Conservation (phyloP, 2,329 filamentous ascomycete species). For the Fusarium armeniacum region DNA sequence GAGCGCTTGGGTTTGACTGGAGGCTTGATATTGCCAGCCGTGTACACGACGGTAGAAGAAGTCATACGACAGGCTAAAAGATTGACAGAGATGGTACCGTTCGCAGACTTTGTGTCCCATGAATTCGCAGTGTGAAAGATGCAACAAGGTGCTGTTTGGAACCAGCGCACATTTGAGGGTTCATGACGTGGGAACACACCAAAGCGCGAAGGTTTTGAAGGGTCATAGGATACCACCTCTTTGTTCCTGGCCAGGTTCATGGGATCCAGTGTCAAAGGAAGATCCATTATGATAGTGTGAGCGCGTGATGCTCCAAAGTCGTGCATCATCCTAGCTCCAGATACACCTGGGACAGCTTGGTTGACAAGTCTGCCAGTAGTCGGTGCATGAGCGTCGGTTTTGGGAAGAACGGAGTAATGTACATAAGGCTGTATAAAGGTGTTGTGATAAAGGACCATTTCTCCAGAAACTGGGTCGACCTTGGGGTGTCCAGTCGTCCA, state of each 20-base stretch:
- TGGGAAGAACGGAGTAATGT: slow-evolving; percentile 68
- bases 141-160: slow-evolving; percentile 75
- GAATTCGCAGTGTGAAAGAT: slow-evolving; percentile 81
- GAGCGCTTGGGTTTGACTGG: slow-evolving; percentile 7
- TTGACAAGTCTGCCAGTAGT: slow-evolving; percentile 32
- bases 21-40: slow-evolving; percentile 69
- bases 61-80: slow-evolving; percentile 77
- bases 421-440: slow-evolving; percentile 76
- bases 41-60: slow-evolving; percentile 74
- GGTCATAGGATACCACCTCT: slow-evolving; percentile 71
- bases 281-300: slow-evolving; percentile 77
- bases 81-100: slow-evolving; percentile 60
- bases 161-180: slow-evolving; percentile 73
- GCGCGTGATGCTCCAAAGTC: slow-evolving; percentile 76
- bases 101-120: slow-evolving; percentile 65
- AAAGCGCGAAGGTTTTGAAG: slow-evolving; percentile 70
- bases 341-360: slow-evolving; percentile 70
- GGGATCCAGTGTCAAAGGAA: slow-evolving; percentile 75
- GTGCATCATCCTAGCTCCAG: slow-evolving; percentile 80
- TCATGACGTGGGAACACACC: slow-evolving; percentile 75
- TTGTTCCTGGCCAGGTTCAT: slow-evolving; percentile 69
- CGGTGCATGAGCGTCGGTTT: rapidly evolving
- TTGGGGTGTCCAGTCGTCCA: slow-evolving; percentile 80
- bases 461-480: slow-evolving; percentile 73
- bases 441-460: slow-evolving; percentile 77